Evolutionary conservation across 495 filamentous ascomycete species (phyloP).

Genomic region (Penicillium bovifimosum): DNA sequence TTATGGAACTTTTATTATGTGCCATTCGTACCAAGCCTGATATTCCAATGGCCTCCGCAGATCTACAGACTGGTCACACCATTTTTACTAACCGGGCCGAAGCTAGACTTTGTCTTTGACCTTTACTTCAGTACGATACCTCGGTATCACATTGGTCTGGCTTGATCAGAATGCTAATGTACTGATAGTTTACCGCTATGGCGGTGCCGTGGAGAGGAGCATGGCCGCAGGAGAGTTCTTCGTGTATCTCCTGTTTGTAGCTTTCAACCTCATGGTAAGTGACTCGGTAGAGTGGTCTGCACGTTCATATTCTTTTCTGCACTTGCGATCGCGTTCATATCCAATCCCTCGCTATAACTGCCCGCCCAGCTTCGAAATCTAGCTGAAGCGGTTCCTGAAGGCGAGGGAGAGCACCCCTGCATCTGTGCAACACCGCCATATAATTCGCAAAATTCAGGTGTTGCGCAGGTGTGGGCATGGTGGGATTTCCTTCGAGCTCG

Average conservation of each 20-base stretch:
- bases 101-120: conserved; percentile 68
- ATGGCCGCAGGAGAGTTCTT: conserved; percentile 66
- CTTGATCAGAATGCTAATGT: conserved; percentile 25
- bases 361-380: conserved; percentile 72
- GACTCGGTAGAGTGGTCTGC: conserved; percentile 13
- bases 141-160: conserved; percentile 11
- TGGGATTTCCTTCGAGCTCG: conserved; percentile 88
- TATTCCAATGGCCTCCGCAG: conserved; percentile 63
- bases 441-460: conserved; percentile 72
- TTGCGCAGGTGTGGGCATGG: conserved; percentile 76
- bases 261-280: conserved; percentile 57
- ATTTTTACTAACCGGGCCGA: conserved; percentile 64
- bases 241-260: conserved; percentile 60
- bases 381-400: conserved; percentile 96
- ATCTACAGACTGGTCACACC: conserved; percentile 63
- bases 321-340: conserved; percentile 1
- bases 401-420: conserved; percentile 93
- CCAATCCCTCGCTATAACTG: conserved; percentile 81
- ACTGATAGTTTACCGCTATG: conserved; percentile 58
- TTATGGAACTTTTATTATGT: conserved; percentile 50
- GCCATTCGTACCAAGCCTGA: conserved; percentile 48
- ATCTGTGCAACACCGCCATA: conserved; percentile 57
- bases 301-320: conserved; percentile 15
- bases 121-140: conserved; percentile 67
- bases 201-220: conserved; percentile 54